Percentiles rank a stretch among this genome's conserved stretches.
Conservation (phyloP, 768 basidiomycete genomes). For the Mycena vitilis region DNA sequence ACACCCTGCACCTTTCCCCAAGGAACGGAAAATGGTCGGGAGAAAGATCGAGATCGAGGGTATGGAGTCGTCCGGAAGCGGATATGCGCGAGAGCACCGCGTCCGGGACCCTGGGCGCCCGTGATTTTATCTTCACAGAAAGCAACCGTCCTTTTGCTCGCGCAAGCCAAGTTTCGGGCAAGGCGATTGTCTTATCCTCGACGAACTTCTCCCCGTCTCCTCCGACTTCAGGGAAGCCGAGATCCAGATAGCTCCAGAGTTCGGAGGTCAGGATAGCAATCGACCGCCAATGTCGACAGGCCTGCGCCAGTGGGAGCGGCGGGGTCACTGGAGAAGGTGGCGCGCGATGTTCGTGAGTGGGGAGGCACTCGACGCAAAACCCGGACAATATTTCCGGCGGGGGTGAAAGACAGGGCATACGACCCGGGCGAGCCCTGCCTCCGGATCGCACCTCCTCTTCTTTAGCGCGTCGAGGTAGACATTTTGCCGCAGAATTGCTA, state of each 20-base stretch:
- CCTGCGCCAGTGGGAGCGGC: constrained; percentile 3
- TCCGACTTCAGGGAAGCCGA: too few species aligned
- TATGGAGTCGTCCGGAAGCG: neutral
- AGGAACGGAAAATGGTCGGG: neutral
- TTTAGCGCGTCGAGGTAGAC: neutral
- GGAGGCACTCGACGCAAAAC: constrained; percentile 1
- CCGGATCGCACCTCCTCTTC: neutral
- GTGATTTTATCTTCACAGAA: neutral
- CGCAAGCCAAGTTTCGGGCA: constrained; percentile 8
- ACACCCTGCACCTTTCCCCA: neutral
- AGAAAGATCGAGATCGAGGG: neutral
- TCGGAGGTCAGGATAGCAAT: constrained; percentile 2
- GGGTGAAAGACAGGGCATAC: neutral
- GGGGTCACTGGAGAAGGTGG: neutral
- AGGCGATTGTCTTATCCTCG: neutral
- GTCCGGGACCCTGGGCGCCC: neutral
- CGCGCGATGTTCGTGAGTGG: neutral
- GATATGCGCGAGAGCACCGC: neutral
- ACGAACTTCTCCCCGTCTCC: neutral
- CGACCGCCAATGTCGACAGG: constrained; percentile 5
- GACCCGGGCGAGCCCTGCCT: neutral
- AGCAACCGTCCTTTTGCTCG: neutral
- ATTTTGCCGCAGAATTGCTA: neutral
- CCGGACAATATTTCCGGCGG: neutral
- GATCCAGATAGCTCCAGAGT: constrained; percentile 3